Evolutionary conservation across 805 yeast genomes (phyloP), one percentile per base, ranked within the genome.

Genomic region (Metschnikowia hibisci): DNA sequence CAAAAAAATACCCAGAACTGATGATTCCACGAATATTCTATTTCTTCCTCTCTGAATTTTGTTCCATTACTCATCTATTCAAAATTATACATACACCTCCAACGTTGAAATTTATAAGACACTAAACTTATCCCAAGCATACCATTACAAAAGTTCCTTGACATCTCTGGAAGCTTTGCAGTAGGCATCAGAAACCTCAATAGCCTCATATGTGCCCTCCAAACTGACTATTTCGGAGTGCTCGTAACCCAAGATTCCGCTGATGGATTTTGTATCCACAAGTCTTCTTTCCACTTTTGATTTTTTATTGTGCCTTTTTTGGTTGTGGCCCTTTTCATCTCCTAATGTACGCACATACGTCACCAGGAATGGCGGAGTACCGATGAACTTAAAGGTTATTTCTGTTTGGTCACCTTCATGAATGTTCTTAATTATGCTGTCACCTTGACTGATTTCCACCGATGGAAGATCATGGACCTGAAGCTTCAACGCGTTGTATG

Each of bases 401-500:
- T 89, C 96, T 1, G 95, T 90, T 56, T 85, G 87, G 52, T 93
- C 99, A 36, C 98, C 99, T 59, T 88, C 95, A 56, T 89, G 95
- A 33, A 93, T 86, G 61, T 87, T 91, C 56, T 82, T 90, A 43
- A 82, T 78, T 7, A 82, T 66, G 13, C 78, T 68, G 44, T 80
- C 82, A n/a, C 96, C 96, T 54, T 83, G 86, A 18, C 83, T 78
- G 12, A 91, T 81, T 46, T 84, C 89, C 12, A 91, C 96, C 0
- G 96, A 82, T 2, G 83, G 83, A 12, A 78, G 58, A 30, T 76
- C 77, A 48, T 74, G 69, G 8, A 78, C 66, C 13, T 56, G 58
- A 12, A 63, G 48, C 42, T 54, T 55, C 46, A 68, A 62, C 0
- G 50, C 53, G 18, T 64, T 56, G n/a, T 42, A 58, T 66, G 45